Base-by-base conservation (phyloP, 2,329 filamentous ascomycete genomes). In the Diplocarpon rosae region DNA sequence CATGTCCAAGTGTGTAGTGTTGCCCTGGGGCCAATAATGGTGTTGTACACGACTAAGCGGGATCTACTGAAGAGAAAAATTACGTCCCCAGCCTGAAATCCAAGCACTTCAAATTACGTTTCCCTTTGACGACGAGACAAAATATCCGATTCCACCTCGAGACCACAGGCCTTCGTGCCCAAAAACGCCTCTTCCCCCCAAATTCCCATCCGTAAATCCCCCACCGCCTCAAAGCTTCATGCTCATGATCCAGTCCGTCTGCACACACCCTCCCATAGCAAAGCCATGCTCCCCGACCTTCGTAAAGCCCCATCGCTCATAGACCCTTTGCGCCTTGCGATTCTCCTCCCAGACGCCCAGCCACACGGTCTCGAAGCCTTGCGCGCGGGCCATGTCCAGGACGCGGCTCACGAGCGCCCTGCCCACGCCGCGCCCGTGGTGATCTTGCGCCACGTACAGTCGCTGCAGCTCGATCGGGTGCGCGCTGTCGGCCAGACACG, bases 261-360 rank as follows among this genome's bases (percentile, higher is more conserved):
- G 68, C 9, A 65, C 56, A 16, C 64, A 60, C 1, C 50, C 53
- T 0, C 69, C 69, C 35, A 70, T 55, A 0, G 55, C 58, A 50
- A 71, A 71, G 8, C 65, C 62, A 48, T 70, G 67, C 9, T 56
- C 31, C 0, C 69, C 69, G 0, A 69, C 61, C 16, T 52, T 53
- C 13, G 43, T 47, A 44, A 66, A 72, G 0, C 69, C 69, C 52
- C 63, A 60, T 52, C 59, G 64, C 45, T 59, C 59, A 52, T 72
- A 72, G 4, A 65, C 57, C 29, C 46, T 59, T 17, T 62, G 58
- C 0, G 68, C 67, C 27, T 52, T 60, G 1, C 43, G 30, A 42
- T 70, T 71, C 49, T 69, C 65, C 40, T 71, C 65, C 69, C 69
- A 71, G 9, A 71, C 68, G 0, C 68, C 68, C 9, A 71, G 52